Evolutionary conservation across 495 filamentous ascomycete genomes (phyloP).

Genomic region (Rostrohypoxylon terebratum): DNA sequence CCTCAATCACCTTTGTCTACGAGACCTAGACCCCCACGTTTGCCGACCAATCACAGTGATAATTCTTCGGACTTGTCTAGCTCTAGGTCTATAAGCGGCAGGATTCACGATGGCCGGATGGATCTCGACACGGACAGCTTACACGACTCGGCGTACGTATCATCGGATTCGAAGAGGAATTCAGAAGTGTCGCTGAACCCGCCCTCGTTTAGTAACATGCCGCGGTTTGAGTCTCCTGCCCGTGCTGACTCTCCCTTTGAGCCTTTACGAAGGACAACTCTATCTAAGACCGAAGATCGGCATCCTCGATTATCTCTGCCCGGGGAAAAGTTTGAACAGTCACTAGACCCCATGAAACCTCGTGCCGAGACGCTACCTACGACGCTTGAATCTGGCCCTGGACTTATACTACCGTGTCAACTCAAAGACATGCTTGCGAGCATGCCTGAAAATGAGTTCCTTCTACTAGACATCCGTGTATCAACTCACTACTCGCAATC

Average conservation of each 20-base stretch:
- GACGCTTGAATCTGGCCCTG: slow-evolving; percentile 58
- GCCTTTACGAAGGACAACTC: slow-evolving; percentile 44
- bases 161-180: slow-evolving; percentile 61
- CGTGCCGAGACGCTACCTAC: slow-evolving; percentile 70
- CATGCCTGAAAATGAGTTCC: slow-evolving; percentile 63
- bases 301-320: slow-evolving; percentile 64
- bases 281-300: slow-evolving; percentile 61
- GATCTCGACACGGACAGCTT: slow-evolving; percentile 52
- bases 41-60: slow-evolving; percentile 56
- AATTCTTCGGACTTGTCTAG: slow-evolving; percentile 46
- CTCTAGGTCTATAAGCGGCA: slow-evolving; percentile 33
- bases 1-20: slow-evolving; percentile 46
- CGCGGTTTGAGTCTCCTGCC: slow-evolving; percentile 54
- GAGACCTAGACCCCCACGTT: slow-evolving; percentile 54
- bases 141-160: slow-evolving; percentile 61
- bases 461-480: slow-evolving; percentile 90
- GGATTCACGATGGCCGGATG: slow-evolving; percentile 39
- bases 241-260: slow-evolving; percentile 53
- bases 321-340: slow-evolving; percentile 46
- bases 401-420: slow-evolving; percentile 71
- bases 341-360: slow-evolving; percentile 43
- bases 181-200: slow-evolving; percentile 57
- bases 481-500: slow-evolving; percentile 82
- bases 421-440: slow-evolving; percentile 75
- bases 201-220: slow-evolving; percentile 49